Evolutionary conservation across 2,329 filamentous ascomycete species (phyloP).

Genomic region (Cladobotryum mycophilum): DNA sequence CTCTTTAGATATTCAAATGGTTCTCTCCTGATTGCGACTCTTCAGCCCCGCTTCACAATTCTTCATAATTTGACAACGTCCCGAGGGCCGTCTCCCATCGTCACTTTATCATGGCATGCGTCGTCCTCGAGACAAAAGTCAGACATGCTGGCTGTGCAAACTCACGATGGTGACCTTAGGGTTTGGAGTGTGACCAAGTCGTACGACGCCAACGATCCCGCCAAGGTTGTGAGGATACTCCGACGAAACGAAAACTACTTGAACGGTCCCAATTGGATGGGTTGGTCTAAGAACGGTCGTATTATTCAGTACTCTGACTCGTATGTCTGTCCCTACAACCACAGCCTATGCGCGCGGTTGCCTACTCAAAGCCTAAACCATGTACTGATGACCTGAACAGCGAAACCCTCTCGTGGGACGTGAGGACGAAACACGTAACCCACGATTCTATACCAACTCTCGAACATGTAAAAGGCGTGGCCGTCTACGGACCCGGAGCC

Average conservation of each 20-base stretch:
- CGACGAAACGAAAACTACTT: slow-evolving; percentile 70
- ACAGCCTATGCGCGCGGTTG: slow-evolving; percentile 43
- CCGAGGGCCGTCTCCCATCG: slow-evolving; percentile 77
- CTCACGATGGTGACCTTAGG: slow-evolving; percentile 81
- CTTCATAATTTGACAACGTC: slow-evolving; percentile 85
- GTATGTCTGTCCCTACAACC: slow-evolving; percentile 48
- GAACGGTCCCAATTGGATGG: slow-evolving; percentile 86
- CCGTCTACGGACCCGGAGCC: slow-evolving; percentile 85
- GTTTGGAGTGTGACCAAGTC: slow-evolving; percentile 96
- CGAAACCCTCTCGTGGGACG: slow-evolving; percentile 93
- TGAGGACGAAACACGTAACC: slow-evolving; percentile 93
- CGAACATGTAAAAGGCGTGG: slow-evolving; percentile 72
- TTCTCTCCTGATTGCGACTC: slow-evolving; percentile 79
- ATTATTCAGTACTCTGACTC: slow-evolving; percentile 88
- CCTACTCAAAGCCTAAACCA: slow-evolving; percentile 20
- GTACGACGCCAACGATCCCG: slow-evolving; percentile 62
- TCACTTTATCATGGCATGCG: slow-evolving; percentile 88
- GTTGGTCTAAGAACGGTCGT: slow-evolving; percentile 96
- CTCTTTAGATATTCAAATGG: slow-evolving; percentile 82
- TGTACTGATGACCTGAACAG: slow-evolving; percentile 41
- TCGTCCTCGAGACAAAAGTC: slow-evolving; percentile 94
- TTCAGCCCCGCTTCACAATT: slow-evolving; percentile 90
- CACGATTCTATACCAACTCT: slow-evolving; percentile 83
- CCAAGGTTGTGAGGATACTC: slow-evolving; percentile 82
- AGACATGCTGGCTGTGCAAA: slow-evolving; percentile 94